Percentiles rank a stretch among this genome's conserved stretches.
These are phyloP conservation scores for Darksidea phi DNA, from an alignment of 495 filamentous ascomycete species.

Conservation along the genomic window DNA sequence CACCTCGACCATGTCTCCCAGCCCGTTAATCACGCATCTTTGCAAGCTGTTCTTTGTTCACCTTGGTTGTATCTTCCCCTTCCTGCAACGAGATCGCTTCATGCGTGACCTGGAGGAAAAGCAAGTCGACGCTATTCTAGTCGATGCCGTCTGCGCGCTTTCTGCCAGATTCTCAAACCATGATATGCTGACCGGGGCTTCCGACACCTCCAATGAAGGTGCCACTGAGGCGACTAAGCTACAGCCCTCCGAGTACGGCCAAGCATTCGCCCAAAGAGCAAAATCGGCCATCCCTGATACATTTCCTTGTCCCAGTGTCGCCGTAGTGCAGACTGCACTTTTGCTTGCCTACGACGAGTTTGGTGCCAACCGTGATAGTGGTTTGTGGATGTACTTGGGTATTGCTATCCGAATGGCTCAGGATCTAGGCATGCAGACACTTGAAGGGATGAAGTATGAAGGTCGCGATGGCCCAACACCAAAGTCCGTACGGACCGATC, in stretches of 20 bases:
- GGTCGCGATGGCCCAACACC: conserved; percentile 56
- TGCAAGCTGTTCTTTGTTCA: conserved; percentile 75
- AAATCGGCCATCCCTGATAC: conserved; percentile 62
- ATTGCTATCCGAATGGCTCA: conserved; percentile 83
- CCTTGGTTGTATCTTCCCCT: conserved; percentile 79
- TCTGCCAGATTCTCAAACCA: conserved; percentile 78
- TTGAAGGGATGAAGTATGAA: conserved; percentile 69
- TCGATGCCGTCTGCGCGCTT: conserved; percentile 78
- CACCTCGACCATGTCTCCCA: conserved; percentile 63
- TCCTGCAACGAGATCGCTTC: conserved; percentile 68
- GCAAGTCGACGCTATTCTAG: conserved; percentile 78
- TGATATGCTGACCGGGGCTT: conserved; percentile 54
- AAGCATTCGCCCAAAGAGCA: conserved; percentile 64
- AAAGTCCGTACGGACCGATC: conserved; percentile 50
- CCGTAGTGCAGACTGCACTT: conserved; percentile 75
- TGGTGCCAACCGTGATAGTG: conserved; percentile 79
- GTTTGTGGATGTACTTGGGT: conserved; percentile 86
- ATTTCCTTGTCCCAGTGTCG: conserved; percentile 74
- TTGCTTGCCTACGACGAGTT: conserved; percentile 84
- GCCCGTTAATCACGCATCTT: conserved; percentile 69
- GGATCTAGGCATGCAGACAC: conserved; percentile 77
- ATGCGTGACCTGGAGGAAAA: conserved; percentile 70
- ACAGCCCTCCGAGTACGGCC: conserved; percentile 54
- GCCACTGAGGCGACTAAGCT: conserved; percentile 42
- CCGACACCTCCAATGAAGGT: conserved; percentile 49